phyloP scores from a whole-genome alignment of 1,139 yeast species.

The Yamadazyma spencermartinsiae region DNA sequence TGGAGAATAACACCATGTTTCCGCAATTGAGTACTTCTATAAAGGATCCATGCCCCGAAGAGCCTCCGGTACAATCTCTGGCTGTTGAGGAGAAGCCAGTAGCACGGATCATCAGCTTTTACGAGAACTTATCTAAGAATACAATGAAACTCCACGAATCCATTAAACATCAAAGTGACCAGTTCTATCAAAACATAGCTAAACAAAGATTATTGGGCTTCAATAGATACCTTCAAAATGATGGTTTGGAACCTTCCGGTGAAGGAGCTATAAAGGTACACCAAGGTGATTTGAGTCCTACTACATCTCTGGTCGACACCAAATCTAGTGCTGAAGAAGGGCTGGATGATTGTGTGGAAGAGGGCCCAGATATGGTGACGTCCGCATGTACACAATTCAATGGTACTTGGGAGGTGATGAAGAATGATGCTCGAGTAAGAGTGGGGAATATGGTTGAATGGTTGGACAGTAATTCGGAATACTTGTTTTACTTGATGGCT shows the following conservation, averaged over 20 bases:
- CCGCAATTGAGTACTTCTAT: neutral
- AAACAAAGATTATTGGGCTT: neutral
- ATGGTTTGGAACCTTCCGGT: too few species aligned
- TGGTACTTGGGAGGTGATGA: too few species aligned
- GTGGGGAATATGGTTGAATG: too few species aligned
- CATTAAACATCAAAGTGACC: constrained; percentile 26
- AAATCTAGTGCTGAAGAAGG: too few species aligned
- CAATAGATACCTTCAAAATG: neutral
- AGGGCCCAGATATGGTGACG: neutral
- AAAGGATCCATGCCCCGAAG: neutral
- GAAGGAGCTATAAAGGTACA: too few species aligned
- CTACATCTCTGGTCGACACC: too few species aligned
- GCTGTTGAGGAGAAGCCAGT: constrained; percentile 7
- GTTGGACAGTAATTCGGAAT: constrained; percentile 13
- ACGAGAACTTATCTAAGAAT: constrained; percentile 25
- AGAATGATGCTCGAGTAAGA: too few species aligned
- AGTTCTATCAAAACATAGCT: constrained; percentile 20
- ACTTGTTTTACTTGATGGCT: constrained; percentile 12
- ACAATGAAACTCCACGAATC: constrained; percentile 22
- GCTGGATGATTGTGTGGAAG: too few species aligned
- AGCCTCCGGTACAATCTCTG: neutral
- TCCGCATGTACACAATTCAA: too few species aligned
- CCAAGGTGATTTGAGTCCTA: too few species aligned
- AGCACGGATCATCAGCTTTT: constrained; percentile 23
- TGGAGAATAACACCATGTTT: neutral